These are phyloP conservation scores for Rhizopogon vinicolor DNA, from an alignment of 768 basidiomycete species.

Conservation along the genomic window DNA sequence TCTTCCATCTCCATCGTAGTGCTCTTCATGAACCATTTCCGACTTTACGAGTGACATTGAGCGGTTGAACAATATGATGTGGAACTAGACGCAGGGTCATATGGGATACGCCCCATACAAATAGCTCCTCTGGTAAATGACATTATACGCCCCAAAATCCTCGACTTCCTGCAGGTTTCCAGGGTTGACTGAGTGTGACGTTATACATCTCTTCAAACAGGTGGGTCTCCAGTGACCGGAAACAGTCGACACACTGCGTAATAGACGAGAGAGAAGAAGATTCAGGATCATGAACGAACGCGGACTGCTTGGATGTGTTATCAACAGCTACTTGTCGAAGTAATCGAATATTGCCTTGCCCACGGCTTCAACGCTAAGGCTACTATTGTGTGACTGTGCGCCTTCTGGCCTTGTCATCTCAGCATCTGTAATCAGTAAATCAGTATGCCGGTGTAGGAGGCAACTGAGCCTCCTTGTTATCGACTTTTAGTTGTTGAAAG, in stretches of 20 bases:
- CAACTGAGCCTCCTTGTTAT: too few species aligned
- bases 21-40: not conserved
- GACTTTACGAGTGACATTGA: not conserved
- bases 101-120: slow-evolving; percentile 58
- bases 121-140: slow-evolving; percentile 67
- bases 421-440: too few species aligned
- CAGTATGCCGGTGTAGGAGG: too few species aligned
- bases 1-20: slow-evolving; percentile 23
- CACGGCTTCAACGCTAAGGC: too few species aligned
- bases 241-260: not conserved
- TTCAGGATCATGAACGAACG: not conserved
- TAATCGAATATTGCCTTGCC: too few species aligned
- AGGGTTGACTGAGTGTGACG: not conserved
- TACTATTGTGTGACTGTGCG: too few species aligned
- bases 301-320: too few species aligned
- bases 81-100: slow-evolving; percentile 58
- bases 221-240: not conserved
- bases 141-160: slow-evolving; percentile 49
- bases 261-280: not conserved
- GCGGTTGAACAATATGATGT: slow-evolving; percentile 33
- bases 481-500: too few species aligned
- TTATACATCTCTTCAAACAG: not conserved
- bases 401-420: too few species aligned
- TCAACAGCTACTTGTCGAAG: too few species aligned
- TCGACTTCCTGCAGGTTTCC: slow-evolving; percentile 3